Percentiles rank a stretch among this genome's conserved stretches.
Evolutionary conservation across 805 yeast genomes (phyloP).

Genomic region (Kuraishia floccosa): DNA sequence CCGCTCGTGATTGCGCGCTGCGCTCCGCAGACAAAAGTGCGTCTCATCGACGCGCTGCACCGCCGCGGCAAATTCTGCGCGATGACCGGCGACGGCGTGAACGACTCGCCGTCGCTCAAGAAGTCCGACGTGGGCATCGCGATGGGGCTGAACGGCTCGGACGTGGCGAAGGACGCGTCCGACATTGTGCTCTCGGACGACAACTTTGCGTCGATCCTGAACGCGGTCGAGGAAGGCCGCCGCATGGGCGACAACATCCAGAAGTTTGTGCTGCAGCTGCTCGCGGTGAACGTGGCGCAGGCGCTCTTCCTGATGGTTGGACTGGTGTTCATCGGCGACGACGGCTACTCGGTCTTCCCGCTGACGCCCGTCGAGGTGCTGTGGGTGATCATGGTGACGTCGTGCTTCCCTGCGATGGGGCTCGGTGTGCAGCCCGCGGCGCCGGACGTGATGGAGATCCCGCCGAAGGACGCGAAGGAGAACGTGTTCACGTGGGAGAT

Average conservation of each 20-base stretch:
- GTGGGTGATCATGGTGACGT: constrained; percentile 71
- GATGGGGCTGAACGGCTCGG: constrained; percentile 75
- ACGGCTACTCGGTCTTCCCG: constrained; percentile 69
- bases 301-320: constrained; percentile 62
- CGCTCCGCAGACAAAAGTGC: constrained; percentile 73
- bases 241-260: constrained; percentile 72
- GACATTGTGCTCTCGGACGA: constrained; percentile 70
- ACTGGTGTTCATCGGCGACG: constrained; percentile 52
- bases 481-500: constrained; percentile 59
- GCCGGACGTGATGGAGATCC: constrained; percentile 50
- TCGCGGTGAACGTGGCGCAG: constrained; percentile 66
- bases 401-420: constrained; percentile 82
- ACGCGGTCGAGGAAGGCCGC: constrained; percentile 74
- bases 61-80: constrained; percentile 56
- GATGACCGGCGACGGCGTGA: constrained; percentile 81
- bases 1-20: constrained; percentile 77
- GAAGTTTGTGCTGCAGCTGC: constrained; percentile 63
- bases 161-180: constrained; percentile 77
- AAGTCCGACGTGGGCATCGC: constrained; percentile 77
- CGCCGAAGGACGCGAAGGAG: constrained; percentile 45
- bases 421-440: constrained; percentile 58
- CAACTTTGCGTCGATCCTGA: constrained; percentile 68
- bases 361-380: constrained; percentile 70
- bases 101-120: constrained; percentile 70
- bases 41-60: constrained; percentile 71